Conservation (phyloP, 129 eudicot species). For the Pseudognaphalium luteoalbum region DNA sequence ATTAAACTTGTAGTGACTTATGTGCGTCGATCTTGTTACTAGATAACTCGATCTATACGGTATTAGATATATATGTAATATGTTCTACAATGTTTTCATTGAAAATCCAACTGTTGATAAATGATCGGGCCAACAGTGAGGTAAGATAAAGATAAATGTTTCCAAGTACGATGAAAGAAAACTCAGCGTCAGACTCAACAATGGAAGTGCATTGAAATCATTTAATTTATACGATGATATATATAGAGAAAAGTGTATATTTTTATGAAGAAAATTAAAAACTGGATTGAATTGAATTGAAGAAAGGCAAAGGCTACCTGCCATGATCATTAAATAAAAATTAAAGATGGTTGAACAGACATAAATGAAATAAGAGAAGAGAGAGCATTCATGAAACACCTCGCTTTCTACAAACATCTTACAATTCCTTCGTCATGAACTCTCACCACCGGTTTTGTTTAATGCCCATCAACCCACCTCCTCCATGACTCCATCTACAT, state of each 20-base stretch:
- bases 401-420: constrained; percentile 51
- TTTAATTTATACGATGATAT: neutral
- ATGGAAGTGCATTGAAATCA: constrained; percentile 12
- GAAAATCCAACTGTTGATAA: too few relatives aligned
- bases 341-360: constrained; percentile 41
- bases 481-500: constrained; percentile 25
- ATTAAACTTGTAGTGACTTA: too few relatives aligned
- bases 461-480: constrained; percentile 57
- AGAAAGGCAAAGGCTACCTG: constrained; percentile 37
- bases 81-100: too few relatives aligned
- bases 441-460: constrained; percentile 50
- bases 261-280: neutral
- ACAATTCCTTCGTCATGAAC: constrained; percentile 34
- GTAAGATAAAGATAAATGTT: constrained; percentile 1
- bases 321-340: constrained; percentile 30
- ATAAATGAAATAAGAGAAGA: constrained; percentile 47
- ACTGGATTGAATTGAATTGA: neutral
- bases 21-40: too few relatives aligned
- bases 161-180: constrained; percentile 22
- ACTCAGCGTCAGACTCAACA: constrained; percentile 2
- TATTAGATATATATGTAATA: too few relatives aligned
- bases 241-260: neutral
- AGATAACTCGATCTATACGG: too few relatives aligned
- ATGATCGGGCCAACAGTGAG: neutral
- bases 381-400: constrained; percentile 46